These are phyloP conservation scores for Hortiboletus campestris DNA, from an alignment of 768 basidiomycete species.

Conservation along the genomic window DNA sequence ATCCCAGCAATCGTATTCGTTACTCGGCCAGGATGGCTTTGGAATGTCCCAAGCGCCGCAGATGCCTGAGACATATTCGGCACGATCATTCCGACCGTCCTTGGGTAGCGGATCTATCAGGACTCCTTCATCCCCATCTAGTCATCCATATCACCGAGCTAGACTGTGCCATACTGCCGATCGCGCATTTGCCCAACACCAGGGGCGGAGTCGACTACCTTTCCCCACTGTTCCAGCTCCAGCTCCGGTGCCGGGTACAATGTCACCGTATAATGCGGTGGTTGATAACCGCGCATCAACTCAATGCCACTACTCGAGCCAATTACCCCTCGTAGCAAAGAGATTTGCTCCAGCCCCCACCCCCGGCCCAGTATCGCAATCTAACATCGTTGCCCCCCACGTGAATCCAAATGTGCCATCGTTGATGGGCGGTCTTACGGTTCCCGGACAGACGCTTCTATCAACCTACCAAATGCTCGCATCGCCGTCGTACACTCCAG, in stretches of 20 bases:
- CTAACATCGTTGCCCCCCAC: neutral
- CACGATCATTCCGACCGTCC: slow-evolving; percentile 5
- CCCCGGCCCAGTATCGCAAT: slow-evolving; percentile 1
- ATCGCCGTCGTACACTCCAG: neutral
- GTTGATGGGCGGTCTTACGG: neutral
- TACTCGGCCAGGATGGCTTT: neutral
- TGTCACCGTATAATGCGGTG: neutral
- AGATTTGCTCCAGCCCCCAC: neutral
- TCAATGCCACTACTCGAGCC: neutral
- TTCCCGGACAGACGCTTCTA: neutral
- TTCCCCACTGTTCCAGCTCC: neutral
- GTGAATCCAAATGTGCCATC: slow-evolving; percentile 2
- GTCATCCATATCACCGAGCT: slow-evolving; percentile 16
- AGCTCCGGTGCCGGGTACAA: neutral
- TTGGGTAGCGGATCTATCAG: slow-evolving; percentile 4
- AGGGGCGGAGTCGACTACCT: neutral
- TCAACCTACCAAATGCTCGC: neutral
- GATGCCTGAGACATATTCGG: neutral
- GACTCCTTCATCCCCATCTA: slow-evolving; percentile 1
- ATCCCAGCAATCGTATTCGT: slow-evolving; percentile 6
- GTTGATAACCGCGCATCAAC: neutral
- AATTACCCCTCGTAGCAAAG: neutral
- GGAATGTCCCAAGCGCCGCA: neutral
- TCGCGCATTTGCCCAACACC: slow-evolving; percentile 9
- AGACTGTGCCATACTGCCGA: slow-evolving; percentile 12